Percentiles rank a stretch among this genome's conserved stretches.
phyloP scores from a whole-genome alignment of 257 asterid genomes.

The Nemophila menziesii region DNA sequence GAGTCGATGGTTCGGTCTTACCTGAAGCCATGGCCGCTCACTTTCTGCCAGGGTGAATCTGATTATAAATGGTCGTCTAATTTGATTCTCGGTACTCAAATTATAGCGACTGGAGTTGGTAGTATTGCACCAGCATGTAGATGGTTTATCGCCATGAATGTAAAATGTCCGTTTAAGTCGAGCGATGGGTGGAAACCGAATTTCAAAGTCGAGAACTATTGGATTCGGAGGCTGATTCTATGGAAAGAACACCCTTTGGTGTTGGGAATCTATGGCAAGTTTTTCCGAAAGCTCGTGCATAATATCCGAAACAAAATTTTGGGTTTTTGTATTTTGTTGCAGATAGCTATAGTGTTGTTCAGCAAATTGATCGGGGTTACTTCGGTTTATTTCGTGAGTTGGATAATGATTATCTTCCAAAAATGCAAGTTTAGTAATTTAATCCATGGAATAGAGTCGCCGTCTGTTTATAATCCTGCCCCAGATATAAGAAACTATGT shows the following conservation, averaged over 20 bases:
- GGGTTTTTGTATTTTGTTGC: conserved; percentile 37
- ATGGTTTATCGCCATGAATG: conserved; percentile 47
- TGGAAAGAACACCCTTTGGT: conserved; percentile 45
- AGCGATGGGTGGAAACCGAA: conserved; percentile 10
- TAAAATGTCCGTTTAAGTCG: conserved; percentile 39
- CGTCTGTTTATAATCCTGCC: conserved; percentile 16
- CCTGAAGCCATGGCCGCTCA: conserved; percentile 32
- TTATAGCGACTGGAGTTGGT: conserved; percentile 53
- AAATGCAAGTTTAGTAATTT: conserved; percentile 10
- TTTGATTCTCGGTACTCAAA: conserved; percentile 43
- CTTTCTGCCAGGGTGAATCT: conserved; percentile 51
- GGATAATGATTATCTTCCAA: conserved; percentile 14
- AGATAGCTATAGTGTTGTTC: conserved; percentile 37
- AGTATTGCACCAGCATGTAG: conserved; percentile 60
- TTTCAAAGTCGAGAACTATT: conserved; percentile 41
- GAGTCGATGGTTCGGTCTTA: conserved; percentile 51
- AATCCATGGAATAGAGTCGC: conserved; percentile 21
- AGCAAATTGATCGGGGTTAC: conserved; percentile 47
- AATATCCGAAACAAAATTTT: conserved; percentile 23
- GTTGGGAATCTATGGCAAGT: conserved; percentile 26
- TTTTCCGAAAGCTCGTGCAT: conserved; percentile 31
- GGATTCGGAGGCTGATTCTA: conserved; percentile 32
- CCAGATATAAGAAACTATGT: conserved; percentile 46
- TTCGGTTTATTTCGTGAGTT: conserved; percentile 29
- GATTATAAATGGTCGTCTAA: conserved; percentile 70